Evolutionary conservation across 176 grass and related monocot species (phyloP).

Genomic region (Avena eriantha): DNA sequence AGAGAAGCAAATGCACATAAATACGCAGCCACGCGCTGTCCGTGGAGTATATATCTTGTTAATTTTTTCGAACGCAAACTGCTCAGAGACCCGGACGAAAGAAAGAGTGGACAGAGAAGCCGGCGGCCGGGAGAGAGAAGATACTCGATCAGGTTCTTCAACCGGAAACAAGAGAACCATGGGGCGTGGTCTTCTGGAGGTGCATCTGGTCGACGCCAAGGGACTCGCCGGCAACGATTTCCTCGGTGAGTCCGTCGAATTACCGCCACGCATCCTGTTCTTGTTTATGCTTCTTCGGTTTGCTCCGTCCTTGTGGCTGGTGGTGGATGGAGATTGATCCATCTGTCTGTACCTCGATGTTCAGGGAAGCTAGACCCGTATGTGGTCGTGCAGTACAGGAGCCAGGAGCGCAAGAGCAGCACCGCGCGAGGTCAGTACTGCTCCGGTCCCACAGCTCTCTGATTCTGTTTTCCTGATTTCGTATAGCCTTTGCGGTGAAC

Average conservation of each 20-base stretch:
- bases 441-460: not conserved
- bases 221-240: conserved; percentile 69
- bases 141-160: no score
- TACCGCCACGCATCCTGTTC: not conserved
- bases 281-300: not conserved
- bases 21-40: no score
- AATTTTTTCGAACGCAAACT: no score
- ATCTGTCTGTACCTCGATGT: not conserved
- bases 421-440: conserved; percentile 53
- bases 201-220: conserved; percentile 81
- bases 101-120: not conserved
- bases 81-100: not conserved
- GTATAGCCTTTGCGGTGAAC: no score
- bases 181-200: conserved; percentile 76
- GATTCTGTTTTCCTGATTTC: not conserved
- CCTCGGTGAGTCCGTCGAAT: conserved; percentile 50
- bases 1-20: no score
- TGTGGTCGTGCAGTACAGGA: conserved; percentile 71
- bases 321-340: not conserved
- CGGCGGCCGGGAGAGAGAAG: not conserved
- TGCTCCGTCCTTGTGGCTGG: not conserved
- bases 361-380: conserved; percentile 93
- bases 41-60: no score
- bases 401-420: conserved; percentile 86
- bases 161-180: conserved; percentile 6